Percentiles rank a stretch among this genome's conserved stretches.
These are phyloP conservation scores for Aspergillus steynii DNA, from an alignment of 495 filamentous ascomycete genomes.

Conservation along the genomic window DNA sequence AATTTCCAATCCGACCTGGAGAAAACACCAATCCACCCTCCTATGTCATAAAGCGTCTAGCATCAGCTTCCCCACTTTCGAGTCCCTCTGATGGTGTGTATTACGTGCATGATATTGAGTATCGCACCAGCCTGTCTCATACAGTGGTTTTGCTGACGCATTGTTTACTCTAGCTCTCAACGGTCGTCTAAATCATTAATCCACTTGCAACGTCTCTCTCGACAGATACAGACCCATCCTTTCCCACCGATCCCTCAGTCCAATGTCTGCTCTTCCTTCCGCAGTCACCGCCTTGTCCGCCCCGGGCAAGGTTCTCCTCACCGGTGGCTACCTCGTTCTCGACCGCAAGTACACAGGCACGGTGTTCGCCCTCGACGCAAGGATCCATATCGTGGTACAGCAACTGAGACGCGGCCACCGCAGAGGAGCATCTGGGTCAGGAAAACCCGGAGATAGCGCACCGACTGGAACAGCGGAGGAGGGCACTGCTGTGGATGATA, in stretches of 20 bases:
- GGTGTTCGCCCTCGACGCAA: conserved; percentile 90
- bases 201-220: neutral
- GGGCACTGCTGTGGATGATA: conserved; percentile 21
- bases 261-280: conserved; percentile 12
- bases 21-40: conserved; percentile 1
- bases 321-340: conserved; percentile 92
- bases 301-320: conserved; percentile 92
- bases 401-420: conserved; percentile 42
- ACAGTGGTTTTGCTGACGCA: neutral
- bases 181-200: neutral
- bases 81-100: neutral
- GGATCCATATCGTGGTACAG: conserved; percentile 83
- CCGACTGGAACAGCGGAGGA: conserved; percentile 11
- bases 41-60: neutral
- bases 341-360: conserved; percentile 85
- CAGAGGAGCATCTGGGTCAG: conserved; percentile 24
- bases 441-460: conserved; percentile 13
- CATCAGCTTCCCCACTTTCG: neutral
- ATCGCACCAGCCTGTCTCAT: neutral
- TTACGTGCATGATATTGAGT: neutral
- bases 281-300: conserved; percentile 72
- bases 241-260: neutral
- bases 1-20: neutral
- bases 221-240: neutral
- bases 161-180: neutral